phyloP scores from a whole-genome alignment of 306 rosid genomes.

The Cicer chorassanicum region DNA sequence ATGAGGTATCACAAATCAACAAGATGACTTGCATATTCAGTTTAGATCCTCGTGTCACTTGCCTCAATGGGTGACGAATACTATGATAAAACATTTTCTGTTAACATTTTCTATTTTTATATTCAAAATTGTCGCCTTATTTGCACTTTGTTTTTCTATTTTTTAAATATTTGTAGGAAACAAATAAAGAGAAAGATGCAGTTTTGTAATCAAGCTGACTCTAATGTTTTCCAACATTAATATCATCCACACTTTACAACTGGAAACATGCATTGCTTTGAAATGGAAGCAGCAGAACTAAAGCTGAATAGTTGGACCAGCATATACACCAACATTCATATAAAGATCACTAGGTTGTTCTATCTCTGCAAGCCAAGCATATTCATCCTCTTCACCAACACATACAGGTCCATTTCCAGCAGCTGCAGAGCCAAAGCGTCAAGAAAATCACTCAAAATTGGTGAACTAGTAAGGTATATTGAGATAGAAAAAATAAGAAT shows the following conservation, averaged over 20 bases:
- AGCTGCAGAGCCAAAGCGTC: constrained; percentile 51
- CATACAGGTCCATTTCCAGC: constrained; percentile 49
- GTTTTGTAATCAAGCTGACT: neutral
- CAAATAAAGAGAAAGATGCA: neutral
- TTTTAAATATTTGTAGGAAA: neutral
- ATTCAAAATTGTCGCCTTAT: too few relatives aligned
- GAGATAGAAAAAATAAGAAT: too few relatives aligned
- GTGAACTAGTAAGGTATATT: too few relatives aligned
- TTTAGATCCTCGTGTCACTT: constrained; percentile 16
- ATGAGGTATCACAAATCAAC: constrained; percentile 8
- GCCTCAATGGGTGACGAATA: neutral
- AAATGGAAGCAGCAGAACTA: constrained; percentile 45
- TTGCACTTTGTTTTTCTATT: too few relatives aligned
- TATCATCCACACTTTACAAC: constrained; percentile 18
- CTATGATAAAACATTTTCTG: too few relatives aligned
- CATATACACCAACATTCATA: constrained; percentile 76
- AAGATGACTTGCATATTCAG: constrained; percentile 12
- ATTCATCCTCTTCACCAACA: constrained; percentile 68
- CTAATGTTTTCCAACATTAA: constrained; percentile 7
- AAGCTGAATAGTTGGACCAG: constrained; percentile 71
- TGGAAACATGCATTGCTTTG: constrained; percentile 14
- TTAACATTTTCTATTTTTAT: neutral
- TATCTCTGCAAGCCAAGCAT: constrained; percentile 88
- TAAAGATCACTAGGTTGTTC: constrained; percentile 70
- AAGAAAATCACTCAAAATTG: constrained; percentile 31